Evolutionary conservation across 2,329 filamentous ascomycete species (phyloP), one percentile per base, ranked within the genome.

Genomic region (Aspergillus sp.): DNA sequence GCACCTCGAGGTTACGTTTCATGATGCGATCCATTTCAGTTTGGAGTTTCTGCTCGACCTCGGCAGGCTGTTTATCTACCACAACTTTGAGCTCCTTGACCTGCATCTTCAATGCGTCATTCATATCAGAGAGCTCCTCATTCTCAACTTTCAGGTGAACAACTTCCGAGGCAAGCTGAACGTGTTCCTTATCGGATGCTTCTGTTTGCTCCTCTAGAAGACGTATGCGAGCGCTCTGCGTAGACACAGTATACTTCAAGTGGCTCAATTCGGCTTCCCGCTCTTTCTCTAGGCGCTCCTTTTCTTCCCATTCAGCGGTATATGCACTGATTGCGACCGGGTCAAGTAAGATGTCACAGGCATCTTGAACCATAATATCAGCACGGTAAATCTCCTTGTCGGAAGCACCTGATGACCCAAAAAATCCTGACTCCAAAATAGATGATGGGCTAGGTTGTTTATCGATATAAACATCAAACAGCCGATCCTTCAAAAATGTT

Each of bases 381-480:
- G 95, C 95, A 49, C 93, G 88, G 73, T 99, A 99, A 6, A 99
- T 86, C 71, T 97, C 95, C 75, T 96, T 97, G 71, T 99, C 95
- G 12, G 91, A 84, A 64, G 87, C 87, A 34, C 90, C 92, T 22
- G 91, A 93, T 71, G 89, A 93, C 59, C 95, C 95, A 69, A 99
- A 99, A 81, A 99, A 99, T 13, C 95, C 95, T 43, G 92, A 96
- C 74, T 99, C 95, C 1, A 98, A 84, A 48, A 99, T 89, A 15
- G 92, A 96, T 50, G 88, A 92, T n/a, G 92, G 88, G 3, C 92
- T 96, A 0, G 95, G 95, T 7, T 92, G 85, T 66, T 92, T 90
- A 75, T 99, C 95, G 62, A 99, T 97, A 74, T 99, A 99, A 39
- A 92, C 92, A 69, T 99, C 95, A 63, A 99, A 99, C 0, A 99